phyloP scores from a whole-genome alignment of 805 yeast species.

The Priceomyces fermenticarens region DNA sequence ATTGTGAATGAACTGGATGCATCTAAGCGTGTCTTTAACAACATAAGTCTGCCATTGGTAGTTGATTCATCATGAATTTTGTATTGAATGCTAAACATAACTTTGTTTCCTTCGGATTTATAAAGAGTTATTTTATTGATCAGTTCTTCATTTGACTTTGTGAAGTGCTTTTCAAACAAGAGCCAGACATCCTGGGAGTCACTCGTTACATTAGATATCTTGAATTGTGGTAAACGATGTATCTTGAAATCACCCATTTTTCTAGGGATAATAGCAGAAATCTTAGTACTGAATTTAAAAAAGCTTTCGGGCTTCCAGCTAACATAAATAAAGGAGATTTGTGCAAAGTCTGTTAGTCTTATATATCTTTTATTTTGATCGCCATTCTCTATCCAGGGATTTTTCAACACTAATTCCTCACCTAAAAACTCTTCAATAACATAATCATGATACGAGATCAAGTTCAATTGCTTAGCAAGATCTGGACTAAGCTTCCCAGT shows the following conservation, averaged over 20 bases:
- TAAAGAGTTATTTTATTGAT: conserved; percentile 13
- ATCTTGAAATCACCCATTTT: conserved; percentile 7
- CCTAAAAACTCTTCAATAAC: conserved; percentile 39
- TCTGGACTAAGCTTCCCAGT: conserved; percentile 47
- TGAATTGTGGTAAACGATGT: conserved; percentile 43
- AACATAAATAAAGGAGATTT: conserved; percentile 53
- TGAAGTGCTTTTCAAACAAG: conserved; percentile 49
- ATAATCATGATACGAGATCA: conserved; percentile 70
- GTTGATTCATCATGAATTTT: conserved; percentile 15
- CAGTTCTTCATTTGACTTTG: conserved; percentile 7
- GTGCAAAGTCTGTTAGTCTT: conserved; percentile 18
- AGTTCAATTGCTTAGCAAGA: conserved; percentile 29
- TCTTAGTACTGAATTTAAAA: conserved; percentile 20
- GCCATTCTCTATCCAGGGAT: conserved; percentile 33
- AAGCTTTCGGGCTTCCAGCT: conserved; percentile 55
- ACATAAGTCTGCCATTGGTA: conserved; percentile 37
- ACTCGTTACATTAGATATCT: conserved; percentile 29
- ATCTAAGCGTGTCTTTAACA: conserved; percentile 26
- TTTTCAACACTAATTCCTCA: conserved; percentile 17
- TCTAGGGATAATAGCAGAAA: conserved; percentile 18
- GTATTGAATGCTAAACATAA: conserved; percentile 24
- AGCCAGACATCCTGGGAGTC: conserved; percentile 39
- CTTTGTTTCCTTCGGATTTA: conserved; percentile 27
- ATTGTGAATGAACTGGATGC: conserved; percentile 26
- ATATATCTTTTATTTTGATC: conserved; percentile 15